Conservation (phyloP, 495 filamentous ascomycete genomes). For the Podospora anserina region DNA sequence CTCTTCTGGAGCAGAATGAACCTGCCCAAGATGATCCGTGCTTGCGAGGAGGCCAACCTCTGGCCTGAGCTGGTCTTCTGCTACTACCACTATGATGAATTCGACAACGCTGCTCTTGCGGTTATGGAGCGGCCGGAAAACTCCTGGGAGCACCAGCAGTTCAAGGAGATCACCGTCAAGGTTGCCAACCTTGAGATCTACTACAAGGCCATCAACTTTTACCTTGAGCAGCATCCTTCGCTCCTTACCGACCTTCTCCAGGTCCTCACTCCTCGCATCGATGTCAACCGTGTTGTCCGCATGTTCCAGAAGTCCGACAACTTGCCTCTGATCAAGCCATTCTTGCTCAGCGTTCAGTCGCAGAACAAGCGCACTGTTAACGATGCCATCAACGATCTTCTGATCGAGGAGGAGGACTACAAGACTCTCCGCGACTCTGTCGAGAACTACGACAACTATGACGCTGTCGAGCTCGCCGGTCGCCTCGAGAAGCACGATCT, state of each 20-base stretch:
- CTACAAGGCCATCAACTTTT: slow-evolving; percentile 97
- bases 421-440: slow-evolving; percentile 98
- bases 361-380: slow-evolving; percentile 99
- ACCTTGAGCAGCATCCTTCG: slow-evolving; percentile 92
- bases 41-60: slow-evolving; percentile 89
- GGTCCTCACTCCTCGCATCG: slow-evolving; percentile 85
- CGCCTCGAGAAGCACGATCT: slow-evolving; percentile 94
- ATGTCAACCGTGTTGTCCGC: slow-evolving; percentile 96
- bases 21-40: slow-evolving; percentile 95
- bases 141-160: slow-evolving; percentile 99
- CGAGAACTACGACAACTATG: slow-evolving; percentile 98
- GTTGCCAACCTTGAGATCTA: slow-evolving; percentile 98
- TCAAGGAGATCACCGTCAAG: slow-evolving; percentile 99
- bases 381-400: slow-evolving; percentile 94
- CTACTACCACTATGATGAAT: slow-evolving; percentile 99
- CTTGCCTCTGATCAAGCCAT: slow-evolving; percentile 97
- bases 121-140: slow-evolving; percentile 99
- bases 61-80: slow-evolving; percentile 99
- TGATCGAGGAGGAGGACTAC: slow-evolving; percentile 99
- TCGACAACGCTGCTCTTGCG: slow-evolving; percentile 94
- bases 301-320: slow-evolving; percentile 99
- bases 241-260: slow-evolving; percentile 94
- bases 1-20: slow-evolving; percentile 99
- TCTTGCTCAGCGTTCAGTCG: slow-evolving; percentile 91
- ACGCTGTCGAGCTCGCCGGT: slow-evolving; percentile 90